Evolutionary conservation across 768 basidiomycete species (phyloP), one percentile per base, ranked within the genome.

Genomic region (Lactarius akahatsu): DNA sequence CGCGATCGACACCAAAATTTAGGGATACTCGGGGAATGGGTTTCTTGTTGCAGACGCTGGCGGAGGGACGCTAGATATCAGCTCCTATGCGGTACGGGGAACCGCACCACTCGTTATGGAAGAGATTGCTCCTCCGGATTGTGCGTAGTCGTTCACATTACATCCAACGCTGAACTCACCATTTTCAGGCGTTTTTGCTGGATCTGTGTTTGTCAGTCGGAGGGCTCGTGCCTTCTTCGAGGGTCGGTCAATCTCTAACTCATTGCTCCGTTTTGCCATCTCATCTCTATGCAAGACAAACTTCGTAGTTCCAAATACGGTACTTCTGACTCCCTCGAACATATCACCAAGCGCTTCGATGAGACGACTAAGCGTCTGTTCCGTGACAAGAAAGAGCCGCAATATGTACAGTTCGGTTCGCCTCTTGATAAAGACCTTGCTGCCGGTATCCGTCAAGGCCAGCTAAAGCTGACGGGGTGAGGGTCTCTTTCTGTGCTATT

Each of bases 301-400:
- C 83, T 92, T 65, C 86, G 82, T 71, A 80, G 78, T 70, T 91
- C 90, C 23, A 88, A 82, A 77, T 92, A 92, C 69, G 89, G 90
- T 57, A 83, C 85, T 2, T 74, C 83, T 2, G 90, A 89, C 72
- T 80, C 88, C 4, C 78, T 92, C 9, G 90, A 92, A 61, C 90
- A 92, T 71, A 90, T 92, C 72, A 88, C 90, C 5, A 86, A 86
- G 69, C 83, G 86, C 18, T 92, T 92, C 74, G 90, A 92, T 64
- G 90, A 92, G 75, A 91, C 90, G 0, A 92, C 90, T 4, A 92
- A 92, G 73, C 84, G 90, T 34, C 76, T 91, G 0, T 92, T 92
- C 75, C 83, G 89, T 3, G 87, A 90, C 66, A 81, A 80, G 71
- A 83, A 82, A 55, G 87, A 89, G 15, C 70, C 84, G 20, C 89